Base-by-base conservation (phyloP, 179 eudicot genomes). In the Pouteria campechiana region DNA sequence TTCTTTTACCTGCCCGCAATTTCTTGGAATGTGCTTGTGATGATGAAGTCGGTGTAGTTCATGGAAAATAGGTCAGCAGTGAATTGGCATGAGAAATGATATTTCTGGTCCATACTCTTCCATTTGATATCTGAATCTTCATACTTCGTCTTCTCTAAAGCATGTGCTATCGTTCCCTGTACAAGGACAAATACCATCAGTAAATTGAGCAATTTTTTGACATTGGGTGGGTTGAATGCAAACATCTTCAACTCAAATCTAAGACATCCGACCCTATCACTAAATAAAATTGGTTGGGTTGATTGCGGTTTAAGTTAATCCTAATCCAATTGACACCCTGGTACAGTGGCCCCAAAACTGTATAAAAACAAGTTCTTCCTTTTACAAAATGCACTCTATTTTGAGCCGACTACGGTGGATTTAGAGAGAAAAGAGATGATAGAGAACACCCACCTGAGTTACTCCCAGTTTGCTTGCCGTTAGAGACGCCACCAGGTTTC, bases 1-100 rank as follows among this genome's bases (percentile, higher is more conserved):
- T 9, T n/a, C 17, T 38, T 68, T 60, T 54, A 85, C 95, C 82
- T 85, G 78, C 95, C 95, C 7, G 95, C 95, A 55, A 85, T 85
- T 70, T 85, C 95, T 67, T 85, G 95, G 75, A 69, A 85, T 18
- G 95, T 81, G 68, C 95, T 84, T 19, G 95, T 78, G 40, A 84
- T 78, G 41, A 84, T 77, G 49, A 84, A 84, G 67, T 84, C 95
- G 1, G 95, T 74, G 21, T 75, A 40, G 63, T 81, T 84, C 95
- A 84, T 84, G 29, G 95, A 83, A 29, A 84, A 69, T 1, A 67
- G 64, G 67, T 84, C 95, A 55, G 92, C 95, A 13, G 95, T 80
- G 63, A 84, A 84, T 53, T 80, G 95, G 55, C 90, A 80, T 5
- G 95, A 84, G 58, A 85, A 85, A 65, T 85, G 95, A 56, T 85